Conservation (phyloP, 2,329 filamentous ascomycete species). For the Fusarium keratoplasticum region DNA sequence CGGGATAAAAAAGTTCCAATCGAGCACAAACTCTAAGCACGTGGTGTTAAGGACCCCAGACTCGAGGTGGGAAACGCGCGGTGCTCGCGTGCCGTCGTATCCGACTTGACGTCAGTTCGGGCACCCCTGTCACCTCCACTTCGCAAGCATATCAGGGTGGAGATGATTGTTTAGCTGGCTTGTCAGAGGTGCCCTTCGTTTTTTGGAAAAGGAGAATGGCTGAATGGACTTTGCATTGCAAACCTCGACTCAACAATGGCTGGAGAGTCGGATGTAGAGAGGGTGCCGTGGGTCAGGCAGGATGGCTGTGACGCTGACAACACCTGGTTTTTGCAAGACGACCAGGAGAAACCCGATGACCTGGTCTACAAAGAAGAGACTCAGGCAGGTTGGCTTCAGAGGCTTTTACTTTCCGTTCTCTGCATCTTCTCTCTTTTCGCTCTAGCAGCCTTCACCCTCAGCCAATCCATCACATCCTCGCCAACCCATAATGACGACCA, state of each 20-base stretch:
- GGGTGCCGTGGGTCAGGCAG: neutral
- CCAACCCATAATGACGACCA: constrained; percentile 4
- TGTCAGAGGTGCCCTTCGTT: neutral
- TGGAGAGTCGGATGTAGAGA: neutral
- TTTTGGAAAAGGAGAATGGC: neutral
- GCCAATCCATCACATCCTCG: neutral
- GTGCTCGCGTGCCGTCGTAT: constrained; percentile 36
- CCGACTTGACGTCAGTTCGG: constrained; percentile 16
- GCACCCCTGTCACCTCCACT: neutral
- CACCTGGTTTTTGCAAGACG: neutral
- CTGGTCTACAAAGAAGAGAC: neutral
- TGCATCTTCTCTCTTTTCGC: constrained; percentile 39
- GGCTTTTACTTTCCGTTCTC: neutral
- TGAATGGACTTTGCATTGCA: neutral
- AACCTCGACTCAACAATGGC: neutral
- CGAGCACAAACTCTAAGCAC: constrained; percentile 13
- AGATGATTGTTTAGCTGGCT: neutral
- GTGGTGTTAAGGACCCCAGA: constrained; percentile 11
- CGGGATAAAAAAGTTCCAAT: constrained; percentile 18
- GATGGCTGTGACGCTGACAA: neutral
- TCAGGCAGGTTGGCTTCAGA: neutral
- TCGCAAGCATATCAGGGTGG: neutral
- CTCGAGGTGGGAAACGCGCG: neutral
- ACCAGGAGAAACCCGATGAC: neutral
- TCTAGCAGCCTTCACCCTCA: constrained; percentile 37